Evolutionary conservation across 257 asterid genomes (phyloP).

Genomic region (Gentiana dahurica): DNA sequence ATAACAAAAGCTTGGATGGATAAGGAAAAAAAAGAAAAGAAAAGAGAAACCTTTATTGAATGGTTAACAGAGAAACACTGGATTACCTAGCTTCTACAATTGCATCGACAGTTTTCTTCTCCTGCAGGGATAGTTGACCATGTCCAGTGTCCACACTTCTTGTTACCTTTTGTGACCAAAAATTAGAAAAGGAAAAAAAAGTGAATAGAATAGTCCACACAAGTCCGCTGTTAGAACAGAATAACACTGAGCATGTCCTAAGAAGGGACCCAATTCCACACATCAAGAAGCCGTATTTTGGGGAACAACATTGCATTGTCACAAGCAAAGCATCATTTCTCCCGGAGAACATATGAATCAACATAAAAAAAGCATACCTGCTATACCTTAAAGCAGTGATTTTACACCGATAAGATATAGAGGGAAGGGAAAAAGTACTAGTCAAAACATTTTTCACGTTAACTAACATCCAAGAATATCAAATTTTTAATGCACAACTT

Average conservation of each 20-base stretch:
- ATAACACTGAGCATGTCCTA: neutral
- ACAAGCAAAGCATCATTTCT: too few relatives aligned
- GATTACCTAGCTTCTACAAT: slow-evolving; percentile 81
- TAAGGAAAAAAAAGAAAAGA: slow-evolving; percentile 1
- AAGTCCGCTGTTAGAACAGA: too few relatives aligned
- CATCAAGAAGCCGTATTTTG: too few relatives aligned
- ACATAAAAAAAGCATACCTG: neutral
- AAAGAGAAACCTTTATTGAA: neutral
- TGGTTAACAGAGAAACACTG: slow-evolving; percentile 6
- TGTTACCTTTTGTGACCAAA: slow-evolving; percentile 51
- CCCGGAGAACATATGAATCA: too few relatives aligned
- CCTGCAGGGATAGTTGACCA: slow-evolving; percentile 87
- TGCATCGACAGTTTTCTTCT: slow-evolving; percentile 79
- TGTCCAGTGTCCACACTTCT: slow-evolving; percentile 78
- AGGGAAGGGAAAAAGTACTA: too few relatives aligned
- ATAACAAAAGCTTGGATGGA: slow-evolving; percentile 9
- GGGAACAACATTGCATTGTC: neutral
- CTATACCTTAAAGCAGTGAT: too few relatives aligned
- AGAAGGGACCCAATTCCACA: neutral
- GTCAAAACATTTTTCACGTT: too few relatives aligned
- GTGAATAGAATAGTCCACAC: too few relatives aligned
- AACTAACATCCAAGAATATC: too few relatives aligned
- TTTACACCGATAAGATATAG: slow-evolving; percentile 20
- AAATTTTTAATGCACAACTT: too few relatives aligned
- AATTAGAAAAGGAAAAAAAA: neutral